Conservation (phyloP, 345 rosid species). For the Citrus sp. region DNA sequence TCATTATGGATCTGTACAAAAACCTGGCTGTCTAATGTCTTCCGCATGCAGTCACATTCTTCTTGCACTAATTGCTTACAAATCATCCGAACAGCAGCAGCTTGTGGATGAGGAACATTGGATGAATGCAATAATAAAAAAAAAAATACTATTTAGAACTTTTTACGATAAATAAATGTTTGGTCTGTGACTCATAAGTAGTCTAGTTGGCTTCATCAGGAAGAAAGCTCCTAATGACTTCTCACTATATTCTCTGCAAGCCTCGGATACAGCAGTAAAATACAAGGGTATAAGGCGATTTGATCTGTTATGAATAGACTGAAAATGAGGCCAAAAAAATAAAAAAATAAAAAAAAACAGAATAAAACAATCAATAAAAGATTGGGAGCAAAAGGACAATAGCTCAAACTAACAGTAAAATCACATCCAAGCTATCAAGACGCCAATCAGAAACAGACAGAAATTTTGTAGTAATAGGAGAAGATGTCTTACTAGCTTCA, state of each 20-base stretch:
- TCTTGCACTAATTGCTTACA: constrained; percentile 71
- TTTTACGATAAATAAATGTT: neutral
- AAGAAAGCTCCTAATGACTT: constrained; percentile 29
- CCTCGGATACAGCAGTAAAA: constrained; percentile 37
- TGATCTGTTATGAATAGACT: constrained; percentile 61
- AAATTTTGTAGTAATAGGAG: no score
- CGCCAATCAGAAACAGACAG: constrained; percentile 13
- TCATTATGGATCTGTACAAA: constrained; percentile 55
- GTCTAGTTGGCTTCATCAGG: constrained; percentile 58
- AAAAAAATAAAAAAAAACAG: no score
- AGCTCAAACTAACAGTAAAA: neutral
- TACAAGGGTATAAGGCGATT: constrained; percentile 60
- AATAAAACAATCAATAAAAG: neutral
- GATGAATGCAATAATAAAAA: no score
- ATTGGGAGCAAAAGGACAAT: neutral
- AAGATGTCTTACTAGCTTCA: neutral
- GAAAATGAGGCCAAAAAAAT: constrained; percentile 19
- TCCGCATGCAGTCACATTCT: constrained; percentile 48
- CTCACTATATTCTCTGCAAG: constrained; percentile 27
- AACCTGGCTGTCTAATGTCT: constrained; percentile 45
- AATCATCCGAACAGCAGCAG: constrained; percentile 36
- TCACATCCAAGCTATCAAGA: neutral
- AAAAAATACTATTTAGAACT: neutral
- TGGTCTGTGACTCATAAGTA: constrained; percentile 25
- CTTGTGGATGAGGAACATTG: neutral